A percentile compares a stretch with the other conserved stretches of the same genome.
phyloP scores from a whole-genome alignment of 495 filamentous ascomycete genomes.

The Niebla homalea region DNA sequence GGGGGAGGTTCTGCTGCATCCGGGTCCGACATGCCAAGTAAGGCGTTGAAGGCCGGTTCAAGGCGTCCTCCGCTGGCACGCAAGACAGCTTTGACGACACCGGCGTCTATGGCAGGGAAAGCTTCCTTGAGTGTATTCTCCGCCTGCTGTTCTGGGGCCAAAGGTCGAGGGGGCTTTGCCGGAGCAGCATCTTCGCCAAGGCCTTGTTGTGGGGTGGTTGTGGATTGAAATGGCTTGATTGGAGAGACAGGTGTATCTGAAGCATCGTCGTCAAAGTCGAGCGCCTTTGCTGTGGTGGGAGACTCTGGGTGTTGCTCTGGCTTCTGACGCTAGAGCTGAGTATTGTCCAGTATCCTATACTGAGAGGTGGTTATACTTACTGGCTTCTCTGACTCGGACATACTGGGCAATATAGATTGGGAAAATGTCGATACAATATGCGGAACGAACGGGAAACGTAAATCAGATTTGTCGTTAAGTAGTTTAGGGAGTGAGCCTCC shows the following conservation, averaged over 20 bases:
- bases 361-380: slow-evolving; percentile 3
- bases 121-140: slow-evolving; percentile 86
- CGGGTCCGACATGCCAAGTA: slow-evolving; percentile 83
- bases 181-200: slow-evolving; percentile 45
- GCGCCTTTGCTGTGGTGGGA: slow-evolving; percentile 65
- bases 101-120: slow-evolving; percentile 69
- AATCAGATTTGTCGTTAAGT: too few relatives aligned
- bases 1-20: slow-evolving; percentile 60
- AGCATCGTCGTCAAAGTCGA: slow-evolving; percentile 80
- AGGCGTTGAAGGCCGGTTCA: slow-evolving; percentile 90
- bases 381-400: slow-evolving; percentile 17
- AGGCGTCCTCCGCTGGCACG: slow-evolving; percentile 73
- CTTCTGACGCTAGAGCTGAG: slow-evolving; percentile 6
- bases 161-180: slow-evolving; percentile 76
- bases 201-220: slow-evolving; percentile 20
- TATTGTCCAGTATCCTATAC: too few relatives aligned
- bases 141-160: slow-evolving; percentile 68
- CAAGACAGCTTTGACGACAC: slow-evolving; percentile 80
- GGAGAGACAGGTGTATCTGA: slow-evolving; percentile 45
- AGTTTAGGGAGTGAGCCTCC: too few relatives aligned
- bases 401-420: not conserved
- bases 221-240: slow-evolving; percentile 26
- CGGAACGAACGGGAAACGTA: too few relatives aligned
- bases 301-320: slow-evolving; percentile 45
- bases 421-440: not conserved